These are phyloP conservation scores for Pterula multifida DNA, from an alignment of 1,284 basidiomycete genomes.

Conservation along the genomic window DNA sequence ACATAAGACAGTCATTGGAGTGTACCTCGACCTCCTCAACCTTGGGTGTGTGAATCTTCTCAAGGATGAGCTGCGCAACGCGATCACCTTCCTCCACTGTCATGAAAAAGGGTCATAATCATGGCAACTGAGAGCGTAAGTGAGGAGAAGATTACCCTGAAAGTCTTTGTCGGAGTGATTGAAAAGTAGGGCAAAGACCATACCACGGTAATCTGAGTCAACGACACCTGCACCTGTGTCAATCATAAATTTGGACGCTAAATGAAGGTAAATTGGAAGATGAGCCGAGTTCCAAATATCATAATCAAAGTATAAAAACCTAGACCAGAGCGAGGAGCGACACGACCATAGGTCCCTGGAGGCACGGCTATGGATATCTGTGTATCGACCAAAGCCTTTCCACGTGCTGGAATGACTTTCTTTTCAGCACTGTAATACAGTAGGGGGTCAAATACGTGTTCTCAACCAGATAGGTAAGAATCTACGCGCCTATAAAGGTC, in stretches of 20 bases:
- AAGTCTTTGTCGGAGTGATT: constrained; percentile 88
- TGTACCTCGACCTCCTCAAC: constrained; percentile 77
- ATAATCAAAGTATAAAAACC: constrained; percentile 37
- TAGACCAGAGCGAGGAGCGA: constrained; percentile 89
- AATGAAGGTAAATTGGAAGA: not conserved
- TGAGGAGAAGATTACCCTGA: constrained; percentile 37
- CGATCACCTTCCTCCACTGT: constrained; percentile 86
- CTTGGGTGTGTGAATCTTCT: constrained; percentile 80
- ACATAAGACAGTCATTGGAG: constrained; percentile 8
- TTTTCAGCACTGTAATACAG: constrained; percentile 53
- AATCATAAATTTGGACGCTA: constrained; percentile 94
- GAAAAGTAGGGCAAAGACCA: constrained; percentile 90
- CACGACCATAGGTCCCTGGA: constrained; percentile 85
- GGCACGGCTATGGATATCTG: constrained; percentile 92
- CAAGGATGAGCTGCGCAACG: constrained; percentile 89
- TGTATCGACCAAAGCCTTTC: constrained; percentile 84
- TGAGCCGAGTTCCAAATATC: not conserved
- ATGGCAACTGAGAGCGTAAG: too few relatives aligned
- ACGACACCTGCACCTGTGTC: constrained; percentile 95
- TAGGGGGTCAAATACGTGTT: not conserved
- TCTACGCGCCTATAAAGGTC: constrained; percentile 73
- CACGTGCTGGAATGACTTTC: constrained; percentile 70
- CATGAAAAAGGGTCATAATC: too few relatives aligned
- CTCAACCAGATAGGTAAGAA: not conserved
- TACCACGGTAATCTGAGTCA: constrained; percentile 91